These are phyloP conservation scores for Cyclostephanos invisitatus DNA, from an alignment of 108 stramenopile species.

Conservation along the genomic window DNA sequence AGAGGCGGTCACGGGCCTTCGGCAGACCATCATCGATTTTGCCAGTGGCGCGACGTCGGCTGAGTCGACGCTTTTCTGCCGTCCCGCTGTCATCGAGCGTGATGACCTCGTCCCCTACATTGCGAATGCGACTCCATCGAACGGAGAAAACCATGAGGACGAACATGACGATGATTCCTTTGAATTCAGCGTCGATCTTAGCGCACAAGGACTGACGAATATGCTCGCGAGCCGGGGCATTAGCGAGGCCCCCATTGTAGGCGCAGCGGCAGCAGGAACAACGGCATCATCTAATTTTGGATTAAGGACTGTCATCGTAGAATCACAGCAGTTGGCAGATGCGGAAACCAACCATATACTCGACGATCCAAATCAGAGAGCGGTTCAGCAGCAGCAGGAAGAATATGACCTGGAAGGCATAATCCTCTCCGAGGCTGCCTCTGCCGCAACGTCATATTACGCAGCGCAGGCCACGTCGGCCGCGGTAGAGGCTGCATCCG, in stretches of 20 bases:
- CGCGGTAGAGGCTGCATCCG: constrained; percentile 19
- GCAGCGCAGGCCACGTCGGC: constrained; percentile 35
- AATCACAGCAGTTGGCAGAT: constrained; percentile 21
- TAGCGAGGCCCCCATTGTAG: background rate
- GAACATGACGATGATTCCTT: background rate
- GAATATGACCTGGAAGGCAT: constrained; percentile 44
- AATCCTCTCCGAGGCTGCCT: constrained; percentile 42
- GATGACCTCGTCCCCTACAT: background rate
- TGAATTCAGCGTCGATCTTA: constrained; percentile 2
- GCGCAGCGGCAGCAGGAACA: background rate
- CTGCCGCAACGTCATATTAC: constrained; percentile 35
- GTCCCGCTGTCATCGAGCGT: background rate
- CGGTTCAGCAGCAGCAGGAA: constrained; percentile 28
- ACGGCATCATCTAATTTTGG: constrained; percentile 1
- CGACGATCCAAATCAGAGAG: constrained; percentile 11
- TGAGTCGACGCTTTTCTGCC: background rate
- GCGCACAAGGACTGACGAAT: constrained; percentile 1
- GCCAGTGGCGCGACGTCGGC: background rate
- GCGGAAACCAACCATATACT: constrained; percentile 4
- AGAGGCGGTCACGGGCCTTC: constrained; percentile 37
- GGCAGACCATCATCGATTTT: constrained; percentile 30
- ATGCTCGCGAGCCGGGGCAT: background rate
- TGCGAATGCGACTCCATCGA: background rate
- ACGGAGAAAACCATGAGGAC: background rate
- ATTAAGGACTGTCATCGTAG: constrained; percentile 27